Evolutionary conservation across 2,329 filamentous ascomycete genomes (phyloP), one percentile per base, ranked within the genome.

Genomic region (Colletotrichum endophyticum): DNA sequence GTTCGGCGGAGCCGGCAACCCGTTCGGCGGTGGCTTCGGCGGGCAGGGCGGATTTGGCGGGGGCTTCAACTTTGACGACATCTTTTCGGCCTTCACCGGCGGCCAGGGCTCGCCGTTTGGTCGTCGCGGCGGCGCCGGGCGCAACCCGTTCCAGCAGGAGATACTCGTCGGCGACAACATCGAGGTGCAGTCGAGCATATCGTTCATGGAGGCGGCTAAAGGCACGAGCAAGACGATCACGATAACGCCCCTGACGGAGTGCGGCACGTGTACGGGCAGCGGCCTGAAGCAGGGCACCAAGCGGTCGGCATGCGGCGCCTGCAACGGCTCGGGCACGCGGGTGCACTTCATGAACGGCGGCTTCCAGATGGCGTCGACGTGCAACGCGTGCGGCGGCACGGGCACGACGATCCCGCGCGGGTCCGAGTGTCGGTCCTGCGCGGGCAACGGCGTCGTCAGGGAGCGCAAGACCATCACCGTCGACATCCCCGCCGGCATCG

Each of bases 341-440:
- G 93, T 99, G 66, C 95, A 98, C 84, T 94, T 95, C 82, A 94
- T 98, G 91, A 93, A 95, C 80, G 96, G 96, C 70, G 96, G 96
- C 28, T 99, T 99, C 87, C 96, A 99, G 87, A 96, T 99, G 94
- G 95, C 95, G 6, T 95, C 95, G 77, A 98, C 96, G 2, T 99
- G 97, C 85, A 89, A 91, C 25, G 87, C 92, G 44, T 99, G 97
- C 84, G 93, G 93, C 68, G 97, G 97, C 5, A 93, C 91, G 61
- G 97, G 97, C 64, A 88, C 93, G 69, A 89, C 91, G 4, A 94
- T 95, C 39, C 96, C 97, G 4, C 92, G 91, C 80, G 95, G 95
- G 61, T 94, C 92, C 13, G 95, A 98, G 82, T 99, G 97, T 85
- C 88, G 89, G 74, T 91, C 92, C 1, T 99, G 97, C 84, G 87